These are phyloP conservation scores for Aspergillus arachidicola DNA, from an alignment of 2,329 filamentous ascomycete species.

Conservation along the genomic window DNA sequence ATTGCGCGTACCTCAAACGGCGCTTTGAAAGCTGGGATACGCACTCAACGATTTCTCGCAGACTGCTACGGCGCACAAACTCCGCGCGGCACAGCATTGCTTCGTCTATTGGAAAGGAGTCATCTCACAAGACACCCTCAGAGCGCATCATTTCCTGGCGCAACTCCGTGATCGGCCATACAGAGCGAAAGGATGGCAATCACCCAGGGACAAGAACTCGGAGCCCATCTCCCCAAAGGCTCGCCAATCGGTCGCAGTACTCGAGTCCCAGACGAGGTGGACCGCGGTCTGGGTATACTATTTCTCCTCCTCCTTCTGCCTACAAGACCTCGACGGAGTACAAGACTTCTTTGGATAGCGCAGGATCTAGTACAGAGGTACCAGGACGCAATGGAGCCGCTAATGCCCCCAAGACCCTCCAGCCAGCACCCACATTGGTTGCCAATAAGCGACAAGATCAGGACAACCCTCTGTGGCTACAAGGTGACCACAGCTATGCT, in stretches of 20 bases:
- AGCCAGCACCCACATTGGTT: constrained; percentile 27
- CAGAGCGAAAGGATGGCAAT: constrained; percentile 46
- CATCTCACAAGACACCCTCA: constrained; percentile 53
- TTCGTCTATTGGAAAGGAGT: constrained; percentile 49
- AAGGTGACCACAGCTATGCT: constrained; percentile 54
- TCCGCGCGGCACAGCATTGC: constrained; percentile 57
- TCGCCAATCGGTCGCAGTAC: constrained; percentile 27
- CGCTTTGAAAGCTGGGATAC: constrained; percentile 77
- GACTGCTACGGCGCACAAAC: constrained; percentile 58
- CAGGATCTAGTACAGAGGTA: constrained; percentile 20
- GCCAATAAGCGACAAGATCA: constrained; percentile 28
- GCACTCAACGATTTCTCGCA: constrained; percentile 73
- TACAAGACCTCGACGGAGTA: constrained; percentile 22
- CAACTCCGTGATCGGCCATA: constrained; percentile 63
- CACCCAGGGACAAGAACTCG: constrained; percentile 39
- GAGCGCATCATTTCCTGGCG: constrained; percentile 91
- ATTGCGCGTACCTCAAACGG: constrained; percentile 83
- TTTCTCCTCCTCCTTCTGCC: constrained; percentile 31
- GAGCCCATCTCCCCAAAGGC: constrained; percentile 54
- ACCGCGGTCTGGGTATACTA: constrained; percentile 29
- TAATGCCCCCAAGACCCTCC: constrained; percentile 12
- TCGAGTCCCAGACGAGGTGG: constrained; percentile 27
- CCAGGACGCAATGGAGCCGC: constrained; percentile 12
- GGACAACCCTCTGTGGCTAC: constrained; percentile 51
- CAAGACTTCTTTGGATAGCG: constrained; percentile 26